Conservation (phyloP, 805 yeast species). For the Wickerhamiella qilinensis region DNA sequence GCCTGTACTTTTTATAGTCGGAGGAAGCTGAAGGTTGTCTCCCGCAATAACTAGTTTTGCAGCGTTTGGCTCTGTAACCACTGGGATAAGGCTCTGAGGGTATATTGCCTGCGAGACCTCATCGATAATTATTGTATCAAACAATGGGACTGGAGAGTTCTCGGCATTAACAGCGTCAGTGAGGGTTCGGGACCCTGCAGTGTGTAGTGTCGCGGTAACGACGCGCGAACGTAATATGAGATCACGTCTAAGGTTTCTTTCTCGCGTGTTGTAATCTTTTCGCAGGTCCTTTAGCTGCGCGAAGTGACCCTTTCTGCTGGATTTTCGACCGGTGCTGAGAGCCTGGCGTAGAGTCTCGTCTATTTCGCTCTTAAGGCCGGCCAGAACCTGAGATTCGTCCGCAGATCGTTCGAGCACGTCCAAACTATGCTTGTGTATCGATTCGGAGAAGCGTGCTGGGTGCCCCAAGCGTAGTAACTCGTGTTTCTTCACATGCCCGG, state of each 20-base stretch:
- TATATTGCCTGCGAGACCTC: constrained; percentile 91
- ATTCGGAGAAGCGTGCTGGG: constrained; percentile 65
- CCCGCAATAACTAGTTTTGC: constrained; percentile 70
- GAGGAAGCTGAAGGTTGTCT: constrained; percentile 83
- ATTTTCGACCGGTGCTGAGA: constrained; percentile 38
- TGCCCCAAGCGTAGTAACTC: constrained; percentile 76
- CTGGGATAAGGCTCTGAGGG: constrained; percentile 94
- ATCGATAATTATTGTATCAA: constrained; percentile 77
- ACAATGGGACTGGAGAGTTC: constrained; percentile 22
- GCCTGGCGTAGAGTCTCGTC: constrained; percentile 26
- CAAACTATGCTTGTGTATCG: constrained; percentile 53
- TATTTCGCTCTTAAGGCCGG: constrained; percentile 59
- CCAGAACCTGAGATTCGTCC: constrained; percentile 42
- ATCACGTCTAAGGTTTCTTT: constrained; percentile 43
- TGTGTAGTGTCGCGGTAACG: constrained; percentile 73
- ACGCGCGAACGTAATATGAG: constrained; percentile 47
- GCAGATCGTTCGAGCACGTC: constrained; percentile 51
- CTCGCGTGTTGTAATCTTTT: constrained; percentile 54
- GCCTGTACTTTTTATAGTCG: constrained; percentile 51
- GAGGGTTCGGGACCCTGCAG: constrained; percentile 61
- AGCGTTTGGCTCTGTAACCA: constrained; percentile 44
- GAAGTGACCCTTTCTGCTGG: constrained; percentile 37
- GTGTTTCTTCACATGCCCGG: constrained; percentile 24
- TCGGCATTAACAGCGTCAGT: constrained; percentile 28
- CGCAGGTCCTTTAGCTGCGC: constrained; percentile 49